Evolutionary conservation across 1,284 basidiomycete species (phyloP).

Genomic region (Rhodofomes roseus): DNA sequence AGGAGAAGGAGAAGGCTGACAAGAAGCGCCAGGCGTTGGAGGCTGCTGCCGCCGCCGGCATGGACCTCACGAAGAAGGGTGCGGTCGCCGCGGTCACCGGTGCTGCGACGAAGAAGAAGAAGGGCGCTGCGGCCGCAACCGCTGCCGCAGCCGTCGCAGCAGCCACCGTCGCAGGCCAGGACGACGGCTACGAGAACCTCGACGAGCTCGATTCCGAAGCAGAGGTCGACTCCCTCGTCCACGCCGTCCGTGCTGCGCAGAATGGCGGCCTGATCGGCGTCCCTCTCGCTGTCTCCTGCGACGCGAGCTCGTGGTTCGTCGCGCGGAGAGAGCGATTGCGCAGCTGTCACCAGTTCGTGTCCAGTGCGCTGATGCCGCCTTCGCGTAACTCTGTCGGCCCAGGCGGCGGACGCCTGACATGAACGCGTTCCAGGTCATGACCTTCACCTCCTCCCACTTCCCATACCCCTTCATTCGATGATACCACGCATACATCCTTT

Average conservation of each 20-base stretch:
- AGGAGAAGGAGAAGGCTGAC: conserved; percentile 70
- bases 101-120: conserved; percentile 49
- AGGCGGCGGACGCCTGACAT: conserved; percentile 11
- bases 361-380: conserved; percentile 45
- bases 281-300: conserved; percentile 47
- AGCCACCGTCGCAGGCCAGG: conserved; percentile 30
- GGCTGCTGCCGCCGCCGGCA: conserved; percentile 58
- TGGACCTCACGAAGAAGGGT: conserved; percentile 33
- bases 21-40: conserved; percentile 69
- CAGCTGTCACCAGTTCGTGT: conserved; percentile 63
- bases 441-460: neutral
- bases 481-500: neutral
- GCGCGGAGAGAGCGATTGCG: conserved; percentile 67
- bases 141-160: conserved; percentile 25
- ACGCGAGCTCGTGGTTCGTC: conserved; percentile 67
- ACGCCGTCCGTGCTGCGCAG: conserved; percentile 50
- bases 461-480: neutral
- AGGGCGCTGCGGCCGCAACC: conserved; percentile 38
- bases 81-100: conserved; percentile 34
- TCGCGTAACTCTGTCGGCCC: conserved; percentile 16
- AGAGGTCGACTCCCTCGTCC: conserved; percentile 57
- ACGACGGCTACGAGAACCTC: conserved; percentile 67
- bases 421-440: neutral
- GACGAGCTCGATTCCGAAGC: conserved; percentile 80
- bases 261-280: conserved; percentile 46